Conservation (phyloP, 768 basidiomycete species). For the Ramaria sp. region DNA sequence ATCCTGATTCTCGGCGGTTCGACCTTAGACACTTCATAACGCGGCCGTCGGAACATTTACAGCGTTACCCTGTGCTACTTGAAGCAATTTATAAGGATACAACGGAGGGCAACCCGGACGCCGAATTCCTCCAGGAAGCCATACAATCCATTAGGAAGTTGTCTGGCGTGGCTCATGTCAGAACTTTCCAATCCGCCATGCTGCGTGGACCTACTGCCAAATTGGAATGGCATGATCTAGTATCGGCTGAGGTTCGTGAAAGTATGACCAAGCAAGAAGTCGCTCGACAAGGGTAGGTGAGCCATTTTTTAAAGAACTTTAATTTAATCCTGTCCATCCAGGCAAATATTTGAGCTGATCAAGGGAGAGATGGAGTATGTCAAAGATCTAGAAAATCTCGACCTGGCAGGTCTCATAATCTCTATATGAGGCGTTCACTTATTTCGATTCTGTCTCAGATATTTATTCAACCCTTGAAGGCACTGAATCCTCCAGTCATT, state of each 20-base stretch:
- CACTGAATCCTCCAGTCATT: constrained; percentile 69
- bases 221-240: constrained; percentile 87
- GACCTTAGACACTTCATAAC: constrained; percentile 74
- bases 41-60: constrained; percentile 70
- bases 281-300: constrained; percentile 73
- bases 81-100: constrained; percentile 85
- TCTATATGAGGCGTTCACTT: not conserved
- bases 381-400: constrained; percentile 80
- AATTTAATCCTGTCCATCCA: not conserved
- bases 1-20: constrained; percentile 45
- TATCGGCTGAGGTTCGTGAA: constrained; percentile 52
- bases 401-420: constrained; percentile 37
- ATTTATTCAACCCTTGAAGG: constrained; percentile 67
- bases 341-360: constrained; percentile 86
- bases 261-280: constrained; percentile 59
- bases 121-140: constrained; percentile 74
- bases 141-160: constrained; percentile 75
- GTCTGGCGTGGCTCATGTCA: constrained; percentile 69
- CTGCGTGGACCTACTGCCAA: constrained; percentile 68
- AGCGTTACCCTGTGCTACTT: constrained; percentile 74
- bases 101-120: constrained; percentile 67
- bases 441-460: constrained; percentile 36
- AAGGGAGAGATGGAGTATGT: constrained; percentile 95
- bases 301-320: not conserved
- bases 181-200: constrained; percentile 88